Evolutionary conservation across 768 basidiomycete genomes (phyloP).

Genomic region (Suillus paluster): DNA sequence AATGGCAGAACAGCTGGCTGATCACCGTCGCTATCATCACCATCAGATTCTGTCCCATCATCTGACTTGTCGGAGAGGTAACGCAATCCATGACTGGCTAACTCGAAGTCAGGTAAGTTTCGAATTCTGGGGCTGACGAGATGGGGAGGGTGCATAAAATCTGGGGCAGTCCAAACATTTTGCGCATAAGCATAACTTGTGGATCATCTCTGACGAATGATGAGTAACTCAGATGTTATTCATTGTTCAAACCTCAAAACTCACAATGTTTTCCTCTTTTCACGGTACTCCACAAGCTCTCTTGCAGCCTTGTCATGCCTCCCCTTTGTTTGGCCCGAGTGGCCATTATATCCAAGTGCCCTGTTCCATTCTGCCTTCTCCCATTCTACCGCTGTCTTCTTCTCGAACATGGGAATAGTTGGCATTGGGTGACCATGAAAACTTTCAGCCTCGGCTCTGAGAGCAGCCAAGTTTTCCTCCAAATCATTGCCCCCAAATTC

Average conservation of each 20-base stretch:
- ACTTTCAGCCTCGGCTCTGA: not conserved
- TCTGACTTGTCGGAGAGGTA: slow-evolving; percentile 6
- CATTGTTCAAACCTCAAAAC: not conserved
- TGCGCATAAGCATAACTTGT: not conserved
- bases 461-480: not conserved
- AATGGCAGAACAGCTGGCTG: not conserved
- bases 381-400: slow-evolving; percentile 14
- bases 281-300: not conserved
- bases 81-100: too few relatives aligned
- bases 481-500: not conserved
- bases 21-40: not conserved
- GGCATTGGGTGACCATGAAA: not conserved
- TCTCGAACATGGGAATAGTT: not conserved
- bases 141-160: not conserved
- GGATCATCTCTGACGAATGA: not conserved
- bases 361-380: slow-evolving; percentile 14
- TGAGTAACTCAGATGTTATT: not conserved
- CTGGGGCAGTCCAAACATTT: not conserved
- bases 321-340: slow-evolving; percentile 14
- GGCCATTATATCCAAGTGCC: slow-evolving; percentile 18
- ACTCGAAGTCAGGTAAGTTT: too few relatives aligned
- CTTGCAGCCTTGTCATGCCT: slow-evolving; percentile 7
- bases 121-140: not conserved
- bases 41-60: not conserved
- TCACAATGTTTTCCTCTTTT: not conserved